Conservation (phyloP, 2,329 filamentous ascomycete genomes). For the Botrytis pseudocinerea region DNA sequence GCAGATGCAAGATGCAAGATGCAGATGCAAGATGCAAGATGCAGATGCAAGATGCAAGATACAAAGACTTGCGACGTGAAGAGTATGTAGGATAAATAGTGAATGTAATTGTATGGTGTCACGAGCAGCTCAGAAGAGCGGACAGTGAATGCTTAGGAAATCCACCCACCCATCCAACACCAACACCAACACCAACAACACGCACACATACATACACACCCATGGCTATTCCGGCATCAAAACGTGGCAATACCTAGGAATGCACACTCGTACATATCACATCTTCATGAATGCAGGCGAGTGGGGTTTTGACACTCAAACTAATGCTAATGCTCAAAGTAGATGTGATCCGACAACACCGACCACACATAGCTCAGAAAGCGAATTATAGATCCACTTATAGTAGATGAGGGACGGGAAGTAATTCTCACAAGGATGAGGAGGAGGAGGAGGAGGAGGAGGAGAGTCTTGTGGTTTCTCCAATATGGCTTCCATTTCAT, state of each 20-base stretch:
- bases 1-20: background rate
- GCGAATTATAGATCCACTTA: background rate
- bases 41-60: background rate
- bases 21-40: conserved; percentile 2
- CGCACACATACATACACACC: background rate
- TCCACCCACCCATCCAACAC: background rate
- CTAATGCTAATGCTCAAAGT: conserved; percentile 17
- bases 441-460: too few relatives aligned
- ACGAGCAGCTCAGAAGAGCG: background rate
- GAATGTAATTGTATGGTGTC: background rate
- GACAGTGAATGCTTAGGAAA: background rate
- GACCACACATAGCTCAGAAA: background rate
- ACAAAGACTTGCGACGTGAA: background rate
- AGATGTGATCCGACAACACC: background rate
- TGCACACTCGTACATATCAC: background rate
- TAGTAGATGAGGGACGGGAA: too few relatives aligned
- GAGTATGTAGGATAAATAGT: background rate
- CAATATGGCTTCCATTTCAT: background rate
- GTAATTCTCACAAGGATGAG: background rate
- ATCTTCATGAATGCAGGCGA: background rate
- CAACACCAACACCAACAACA: background rate
- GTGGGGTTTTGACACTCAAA: background rate
- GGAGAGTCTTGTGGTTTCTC: background rate
- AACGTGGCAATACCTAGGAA: background rate
- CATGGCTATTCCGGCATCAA: background rate